phyloP scores from a whole-genome alignment of 1,284 basidiomycete genomes.

The Wolfiporia cocos region DNA sequence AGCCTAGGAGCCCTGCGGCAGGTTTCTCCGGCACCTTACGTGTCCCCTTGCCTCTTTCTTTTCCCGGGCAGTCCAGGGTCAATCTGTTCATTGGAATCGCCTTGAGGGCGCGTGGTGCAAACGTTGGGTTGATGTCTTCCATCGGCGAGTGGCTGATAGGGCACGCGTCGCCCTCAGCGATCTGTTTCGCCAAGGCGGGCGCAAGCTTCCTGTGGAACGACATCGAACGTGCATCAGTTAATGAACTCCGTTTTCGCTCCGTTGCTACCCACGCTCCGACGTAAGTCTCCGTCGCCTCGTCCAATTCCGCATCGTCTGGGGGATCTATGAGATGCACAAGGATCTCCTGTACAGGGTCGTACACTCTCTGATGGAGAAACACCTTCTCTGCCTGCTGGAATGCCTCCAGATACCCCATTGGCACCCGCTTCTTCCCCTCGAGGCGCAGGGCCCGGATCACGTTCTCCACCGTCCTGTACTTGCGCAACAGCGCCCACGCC shows the following conservation, averaged over 20 bases:
- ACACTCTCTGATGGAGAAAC: constrained; percentile 93
- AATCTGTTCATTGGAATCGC: constrained; percentile 29
- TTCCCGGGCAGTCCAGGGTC: constrained; percentile 24
- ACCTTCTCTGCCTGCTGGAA: constrained; percentile 84
- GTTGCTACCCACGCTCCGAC: constrained; percentile 71
- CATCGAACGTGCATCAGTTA: constrained; percentile 7
- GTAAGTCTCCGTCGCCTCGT: constrained; percentile 61
- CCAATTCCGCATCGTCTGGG: constrained; percentile 46
- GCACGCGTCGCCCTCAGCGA: constrained; percentile 76
- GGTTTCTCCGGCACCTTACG: constrained; percentile 30
- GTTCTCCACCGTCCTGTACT: constrained; percentile 84
- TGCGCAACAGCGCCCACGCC: constrained; percentile 79
- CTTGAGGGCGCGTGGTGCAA: constrained; percentile 42
- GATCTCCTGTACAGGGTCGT: constrained; percentile 61
- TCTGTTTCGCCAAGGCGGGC: constrained; percentile 47
- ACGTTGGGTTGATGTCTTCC: constrained; percentile 75
- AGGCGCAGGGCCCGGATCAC: constrained; percentile 76
- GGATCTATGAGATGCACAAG: constrained; percentile 68
- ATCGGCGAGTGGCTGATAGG: constrained; percentile 73
- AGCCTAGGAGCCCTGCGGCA: constrained; percentile 43
- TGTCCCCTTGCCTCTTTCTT: constrained; percentile 34
- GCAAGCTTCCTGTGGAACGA: constrained; percentile 49
- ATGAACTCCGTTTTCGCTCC: constrained; percentile 1
- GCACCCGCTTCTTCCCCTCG: constrained; percentile 85
- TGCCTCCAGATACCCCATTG: constrained; percentile 68